These are phyloP conservation scores for Verticillium albo-atrum DNA, from an alignment of 2,329 filamentous ascomycete species.

Conservation along the genomic window DNA sequence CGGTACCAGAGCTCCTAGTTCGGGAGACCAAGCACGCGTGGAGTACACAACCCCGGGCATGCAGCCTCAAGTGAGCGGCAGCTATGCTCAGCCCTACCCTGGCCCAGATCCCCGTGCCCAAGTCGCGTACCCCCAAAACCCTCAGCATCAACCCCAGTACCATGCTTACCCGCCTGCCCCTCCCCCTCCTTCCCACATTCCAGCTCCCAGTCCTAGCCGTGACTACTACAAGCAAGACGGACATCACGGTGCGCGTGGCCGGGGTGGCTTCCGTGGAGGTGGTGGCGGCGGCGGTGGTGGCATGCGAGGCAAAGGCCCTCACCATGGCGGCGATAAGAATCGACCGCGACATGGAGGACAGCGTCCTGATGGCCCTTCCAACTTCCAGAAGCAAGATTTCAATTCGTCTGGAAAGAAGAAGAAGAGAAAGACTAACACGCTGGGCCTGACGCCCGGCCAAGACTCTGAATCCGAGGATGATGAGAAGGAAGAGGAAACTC, in stretches of 20 bases:
- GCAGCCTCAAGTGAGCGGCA: conserved; percentile 26
- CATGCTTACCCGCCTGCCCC: conserved; percentile 33
- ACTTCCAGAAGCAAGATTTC: conserved; percentile 15
- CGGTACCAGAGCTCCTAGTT: conserved; percentile 27
- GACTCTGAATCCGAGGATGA: conserved; percentile 62
- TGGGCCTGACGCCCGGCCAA: conserved; percentile 66
- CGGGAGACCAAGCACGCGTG: conserved; percentile 26
- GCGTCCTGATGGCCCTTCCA: conserved; percentile 11
- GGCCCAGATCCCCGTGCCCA: conserved; percentile 29
- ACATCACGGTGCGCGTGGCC: conserved; percentile 22
- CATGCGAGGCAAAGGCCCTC: conserved; percentile 4
- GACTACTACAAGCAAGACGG: conserved; percentile 24
- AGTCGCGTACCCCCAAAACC: conserved; percentile 16
- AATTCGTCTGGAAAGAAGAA: conserved; percentile 53
- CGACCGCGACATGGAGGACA: conserved; percentile 20
- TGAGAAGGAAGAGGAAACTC: conserved; percentile 66
- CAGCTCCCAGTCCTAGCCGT: conserved; percentile 23
- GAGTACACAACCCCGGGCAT: conserved; percentile 20
- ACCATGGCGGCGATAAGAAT: conserved; percentile 36
- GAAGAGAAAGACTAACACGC: conserved; percentile 66
- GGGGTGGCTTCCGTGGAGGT: conserved; percentile 22
- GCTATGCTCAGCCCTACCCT: conserved; percentile 34
- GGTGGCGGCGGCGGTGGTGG: conserved; percentile 27
- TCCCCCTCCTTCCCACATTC: conserved; percentile 22
- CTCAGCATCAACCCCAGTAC: conserved; percentile 20